Percentiles rank a stretch among this genome's conserved stretches.
Evolutionary conservation across 208 protist species (phyloP).

Genomic region (Spongospora subterranea): DNA sequence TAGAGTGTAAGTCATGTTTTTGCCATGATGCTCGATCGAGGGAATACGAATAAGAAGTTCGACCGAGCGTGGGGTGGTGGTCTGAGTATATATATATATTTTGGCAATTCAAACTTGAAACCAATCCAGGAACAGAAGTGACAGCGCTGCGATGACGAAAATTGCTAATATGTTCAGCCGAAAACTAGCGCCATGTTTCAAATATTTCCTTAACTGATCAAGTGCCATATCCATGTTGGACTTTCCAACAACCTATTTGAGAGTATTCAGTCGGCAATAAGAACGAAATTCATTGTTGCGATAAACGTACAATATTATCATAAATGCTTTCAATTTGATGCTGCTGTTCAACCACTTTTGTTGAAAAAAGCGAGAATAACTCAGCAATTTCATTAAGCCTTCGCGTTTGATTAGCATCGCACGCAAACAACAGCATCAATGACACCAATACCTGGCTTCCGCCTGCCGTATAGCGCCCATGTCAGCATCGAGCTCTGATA

Average conservation of each 20-base stretch:
- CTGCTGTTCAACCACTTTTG: constrained; percentile 40
- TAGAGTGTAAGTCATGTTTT: no score
- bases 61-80: no score
- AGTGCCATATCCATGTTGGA: constrained; percentile 54
- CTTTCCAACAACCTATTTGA: neutral
- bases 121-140: constrained; percentile 41
- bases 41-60: no score
- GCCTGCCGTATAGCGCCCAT: neutral
- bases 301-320: neutral
- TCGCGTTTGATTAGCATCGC: neutral
- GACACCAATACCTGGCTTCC: neutral
- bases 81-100: no score
- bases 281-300: neutral
- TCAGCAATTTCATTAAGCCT: constrained; percentile 45
- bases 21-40: no score
- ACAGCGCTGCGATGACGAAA: constrained; percentile 6
- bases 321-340: constrained; percentile 34
- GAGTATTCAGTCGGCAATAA: neutral
- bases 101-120: constrained; percentile 52
- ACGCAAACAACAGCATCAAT: neutral
- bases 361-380: constrained; percentile 44
- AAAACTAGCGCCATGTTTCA: constrained; percentile 15
- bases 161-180: constrained; percentile 29
- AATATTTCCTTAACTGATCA: neutral
- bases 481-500: neutral